These are phyloP conservation scores for Meyerozyma elateridarum DNA, from an alignment of 1,139 yeast genomes.

Conservation along the genomic window DNA sequence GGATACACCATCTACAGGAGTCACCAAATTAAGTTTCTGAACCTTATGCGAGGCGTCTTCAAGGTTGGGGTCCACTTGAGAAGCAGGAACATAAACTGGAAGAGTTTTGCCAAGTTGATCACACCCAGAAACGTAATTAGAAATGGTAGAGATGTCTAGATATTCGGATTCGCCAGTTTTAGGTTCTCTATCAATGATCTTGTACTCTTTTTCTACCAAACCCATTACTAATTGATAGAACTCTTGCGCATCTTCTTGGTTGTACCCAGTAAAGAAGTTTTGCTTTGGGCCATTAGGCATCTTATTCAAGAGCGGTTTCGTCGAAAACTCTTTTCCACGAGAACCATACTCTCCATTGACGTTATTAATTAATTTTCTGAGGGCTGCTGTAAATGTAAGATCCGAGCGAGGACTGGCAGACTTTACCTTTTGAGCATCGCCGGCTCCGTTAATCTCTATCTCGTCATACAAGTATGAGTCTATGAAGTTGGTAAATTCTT, in stretches of 20 bases:
- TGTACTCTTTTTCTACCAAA: constrained; percentile 65
- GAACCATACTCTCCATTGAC: constrained; percentile 56
- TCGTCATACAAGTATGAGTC: constrained; percentile 37
- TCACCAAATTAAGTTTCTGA: constrained; percentile 54
- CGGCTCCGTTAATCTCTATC: constrained; percentile 16
- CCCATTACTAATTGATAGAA: constrained; percentile 78
- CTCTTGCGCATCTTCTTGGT: constrained; percentile 94
- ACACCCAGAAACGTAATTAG: constrained; percentile 39
- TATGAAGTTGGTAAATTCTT: constrained; percentile 54
- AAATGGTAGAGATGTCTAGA: constrained; percentile 19
- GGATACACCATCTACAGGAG: constrained; percentile 86
- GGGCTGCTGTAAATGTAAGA: constrained; percentile 48
- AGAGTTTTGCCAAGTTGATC: constrained; percentile 53
- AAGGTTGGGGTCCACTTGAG: constrained; percentile 67
- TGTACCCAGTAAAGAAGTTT: constrained; percentile 73
- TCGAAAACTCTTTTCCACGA: constrained; percentile 58
- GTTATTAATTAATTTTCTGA: constrained; percentile 46
- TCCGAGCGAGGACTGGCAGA: constrained; percentile 29
- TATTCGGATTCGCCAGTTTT: constrained; percentile 11
- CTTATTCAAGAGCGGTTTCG: constrained; percentile 57
- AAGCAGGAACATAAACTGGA: constrained; percentile 63
- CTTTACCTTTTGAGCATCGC: constrained; percentile 21
- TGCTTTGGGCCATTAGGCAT: constrained; percentile 80
- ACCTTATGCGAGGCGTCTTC: constrained; percentile 35
- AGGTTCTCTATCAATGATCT: constrained; percentile 14